Evolutionary conservation across 805 yeast genomes (phyloP).

Genomic region (Isabelozyma rhagii): DNA sequence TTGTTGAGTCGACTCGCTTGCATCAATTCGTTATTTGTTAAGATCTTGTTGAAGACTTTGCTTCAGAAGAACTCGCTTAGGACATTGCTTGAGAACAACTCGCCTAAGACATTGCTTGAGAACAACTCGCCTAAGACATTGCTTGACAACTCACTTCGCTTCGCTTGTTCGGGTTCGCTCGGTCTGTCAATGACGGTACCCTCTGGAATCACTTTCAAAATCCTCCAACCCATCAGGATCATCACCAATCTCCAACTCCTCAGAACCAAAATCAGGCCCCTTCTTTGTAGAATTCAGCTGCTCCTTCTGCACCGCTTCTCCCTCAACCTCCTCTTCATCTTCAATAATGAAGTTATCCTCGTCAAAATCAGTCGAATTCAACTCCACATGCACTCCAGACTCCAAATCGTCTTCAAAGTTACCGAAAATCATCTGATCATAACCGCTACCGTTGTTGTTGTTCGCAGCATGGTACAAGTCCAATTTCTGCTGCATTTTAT

Average conservation of each 20-base stretch:
- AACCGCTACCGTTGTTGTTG: slow-evolving; percentile 8
- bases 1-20: too few species aligned
- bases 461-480: slow-evolving; percentile 18
- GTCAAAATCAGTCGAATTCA: slow-evolving; percentile 35
- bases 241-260: not conserved
- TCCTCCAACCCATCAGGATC: not conserved
- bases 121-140: too few species aligned
- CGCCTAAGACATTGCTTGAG: too few species aligned
- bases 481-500: slow-evolving; percentile 44
- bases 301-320: not conserved
- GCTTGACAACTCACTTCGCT: not conserved
- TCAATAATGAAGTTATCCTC: slow-evolving; percentile 40
- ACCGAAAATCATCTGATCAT: slow-evolving; percentile 37
- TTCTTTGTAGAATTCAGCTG: not conserved
- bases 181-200: not conserved
- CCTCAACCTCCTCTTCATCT: slow-evolving; percentile 27
- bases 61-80: too few species aligned
- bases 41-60: too few species aligned
- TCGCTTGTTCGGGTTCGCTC: too few species aligned
- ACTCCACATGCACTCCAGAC: slow-evolving; percentile 28
- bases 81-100: too few species aligned
- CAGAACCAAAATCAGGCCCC: not conserved
- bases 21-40: too few species aligned
- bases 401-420: slow-evolving; percentile 38
- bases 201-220: not conserved